These are phyloP conservation scores for Withania somnifera DNA, from an alignment of 305 asterid species.

Conservation along the genomic window DNA sequence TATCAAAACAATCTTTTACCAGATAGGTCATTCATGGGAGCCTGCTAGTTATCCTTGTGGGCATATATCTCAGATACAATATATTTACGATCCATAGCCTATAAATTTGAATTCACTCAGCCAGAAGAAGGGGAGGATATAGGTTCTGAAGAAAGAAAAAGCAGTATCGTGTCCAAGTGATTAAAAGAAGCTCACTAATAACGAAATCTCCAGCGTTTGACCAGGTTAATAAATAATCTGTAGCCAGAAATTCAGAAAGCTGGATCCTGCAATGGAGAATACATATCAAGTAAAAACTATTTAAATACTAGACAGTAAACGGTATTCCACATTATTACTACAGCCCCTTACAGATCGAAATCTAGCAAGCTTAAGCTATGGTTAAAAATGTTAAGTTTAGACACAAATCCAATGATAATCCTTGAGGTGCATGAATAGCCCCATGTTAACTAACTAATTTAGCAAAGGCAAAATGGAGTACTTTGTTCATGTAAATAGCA, in stretches of 20 bases:
- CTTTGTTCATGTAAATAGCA: background rate
- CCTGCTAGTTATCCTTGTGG: background rate
- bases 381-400: background rate
- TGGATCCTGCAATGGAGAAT: conserved; percentile 72
- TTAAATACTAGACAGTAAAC: background rate
- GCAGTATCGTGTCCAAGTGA: background rate
- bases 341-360: background rate
- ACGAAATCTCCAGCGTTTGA: conserved; percentile 48
- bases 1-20: background rate
- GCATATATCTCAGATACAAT: background rate
- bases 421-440: background rate
- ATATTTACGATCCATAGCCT: background rate
- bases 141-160: background rate
- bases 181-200: conserved; percentile 28
- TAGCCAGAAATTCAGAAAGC: conserved; percentile 77
- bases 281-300: background rate
- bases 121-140: background rate
- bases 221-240: conserved; percentile 70
- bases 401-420: background rate
- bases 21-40: background rate
- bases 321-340: background rate
- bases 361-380: background rate
- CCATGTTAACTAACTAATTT: background rate
- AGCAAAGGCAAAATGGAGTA: background rate
- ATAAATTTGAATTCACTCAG: background rate